Evolutionary conservation across 306 rosid genomes (phyloP).

Genomic region (Acacia crassicarpa): DNA sequence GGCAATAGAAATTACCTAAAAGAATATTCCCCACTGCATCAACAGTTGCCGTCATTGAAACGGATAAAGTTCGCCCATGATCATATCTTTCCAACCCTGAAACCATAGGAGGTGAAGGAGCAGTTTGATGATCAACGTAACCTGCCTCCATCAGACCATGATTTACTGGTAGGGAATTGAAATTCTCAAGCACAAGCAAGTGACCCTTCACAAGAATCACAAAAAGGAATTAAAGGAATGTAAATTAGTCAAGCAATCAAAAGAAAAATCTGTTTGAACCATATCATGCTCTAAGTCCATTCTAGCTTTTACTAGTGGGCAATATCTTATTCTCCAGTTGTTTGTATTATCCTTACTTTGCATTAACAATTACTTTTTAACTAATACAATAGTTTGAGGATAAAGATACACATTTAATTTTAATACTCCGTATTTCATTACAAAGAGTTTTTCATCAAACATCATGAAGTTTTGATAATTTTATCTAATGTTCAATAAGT

Average conservation of each 20-base stretch:
- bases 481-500: no score
- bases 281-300: neutral
- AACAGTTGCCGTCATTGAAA: slow-evolving; percentile 89
- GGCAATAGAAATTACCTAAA: slow-evolving; percentile 51
- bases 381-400: no score
- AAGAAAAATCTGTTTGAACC: neutral
- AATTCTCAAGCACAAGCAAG: slow-evolving; percentile 70
- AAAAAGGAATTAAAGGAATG: neutral
- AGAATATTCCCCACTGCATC: slow-evolving; percentile 70
- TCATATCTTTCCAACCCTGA: slow-evolving; percentile 43
- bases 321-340: no score
- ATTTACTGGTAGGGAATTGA: slow-evolving; percentile 58
- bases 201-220: slow-evolving; percentile 73
- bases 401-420: no score
- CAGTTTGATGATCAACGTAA: slow-evolving; percentile 61
- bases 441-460: no score
- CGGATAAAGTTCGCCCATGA: slow-evolving; percentile 53
- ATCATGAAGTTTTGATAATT: no score
- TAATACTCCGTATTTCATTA: no score
- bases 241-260: slow-evolving; percentile 9
- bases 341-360: no score
- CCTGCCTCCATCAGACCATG: slow-evolving; percentile 94
- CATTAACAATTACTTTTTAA: no score
- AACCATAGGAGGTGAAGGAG: slow-evolving; percentile 31
- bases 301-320: no score